phyloP scores from a whole-genome alignment of 352 stramenopile genomes.

The Pythium phragmiticola region DNA sequence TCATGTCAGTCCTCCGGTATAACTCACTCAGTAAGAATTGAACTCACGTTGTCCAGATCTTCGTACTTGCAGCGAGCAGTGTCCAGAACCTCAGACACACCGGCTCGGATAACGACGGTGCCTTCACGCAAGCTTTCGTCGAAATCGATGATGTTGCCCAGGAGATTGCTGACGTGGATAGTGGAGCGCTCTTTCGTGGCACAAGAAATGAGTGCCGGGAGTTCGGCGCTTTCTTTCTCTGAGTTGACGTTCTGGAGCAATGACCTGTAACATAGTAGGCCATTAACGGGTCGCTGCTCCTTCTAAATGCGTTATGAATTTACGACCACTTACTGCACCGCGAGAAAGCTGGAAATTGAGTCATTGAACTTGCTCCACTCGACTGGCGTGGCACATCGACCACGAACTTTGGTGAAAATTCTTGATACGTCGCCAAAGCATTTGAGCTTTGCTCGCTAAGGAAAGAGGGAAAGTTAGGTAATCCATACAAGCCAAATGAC shows the following conservation, averaged over 20 bases:
- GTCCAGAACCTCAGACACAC: slow-evolving; percentile 74
- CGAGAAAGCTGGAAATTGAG: slow-evolving; percentile 61
- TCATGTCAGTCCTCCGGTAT: background rate
- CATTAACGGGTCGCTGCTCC: background rate
- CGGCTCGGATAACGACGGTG: slow-evolving; percentile 61
- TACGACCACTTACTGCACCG: slow-evolving; percentile 46
- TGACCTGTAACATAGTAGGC: slow-evolving; percentile 8
- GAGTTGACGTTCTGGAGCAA: slow-evolving; percentile 12
- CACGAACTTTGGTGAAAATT: slow-evolving; percentile 64
- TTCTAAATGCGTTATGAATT: background rate
- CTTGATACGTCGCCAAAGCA: slow-evolving; percentile 60
- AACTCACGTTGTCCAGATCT: slow-evolving; percentile 79
- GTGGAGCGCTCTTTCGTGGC: slow-evolving; percentile 39
- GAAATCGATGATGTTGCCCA: slow-evolving; percentile 84
- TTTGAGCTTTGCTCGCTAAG: slow-evolving; percentile 56
- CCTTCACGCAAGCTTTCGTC: slow-evolving; percentile 69
- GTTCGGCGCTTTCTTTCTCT: background rate
- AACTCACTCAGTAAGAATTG: background rate
- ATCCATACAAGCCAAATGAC: background rate
- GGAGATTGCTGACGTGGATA: slow-evolving; percentile 68
- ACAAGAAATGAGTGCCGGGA: slow-evolving; percentile 38
- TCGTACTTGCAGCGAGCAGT: slow-evolving; percentile 63
- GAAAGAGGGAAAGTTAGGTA: slow-evolving; percentile 1
- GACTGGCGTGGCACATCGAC: slow-evolving; percentile 52
- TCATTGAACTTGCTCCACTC: slow-evolving; percentile 68